Conservation (phyloP, 768 basidiomycete genomes). For the Sporobolomyces pararoseus region DNA sequence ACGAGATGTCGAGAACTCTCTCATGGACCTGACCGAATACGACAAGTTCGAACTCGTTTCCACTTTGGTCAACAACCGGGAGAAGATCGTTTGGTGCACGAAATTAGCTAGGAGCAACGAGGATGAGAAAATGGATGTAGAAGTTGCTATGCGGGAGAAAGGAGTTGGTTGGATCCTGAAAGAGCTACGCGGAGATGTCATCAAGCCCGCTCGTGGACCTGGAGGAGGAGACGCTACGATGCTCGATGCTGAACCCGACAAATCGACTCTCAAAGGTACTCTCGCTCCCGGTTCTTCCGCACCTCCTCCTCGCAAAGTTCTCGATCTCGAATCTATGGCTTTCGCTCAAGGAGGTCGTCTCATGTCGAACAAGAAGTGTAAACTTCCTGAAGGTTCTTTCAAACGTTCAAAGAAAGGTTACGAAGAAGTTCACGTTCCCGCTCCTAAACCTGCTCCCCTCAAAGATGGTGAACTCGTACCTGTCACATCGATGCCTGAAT, state of each 20-base stretch:
- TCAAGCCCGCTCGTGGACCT: neutral
- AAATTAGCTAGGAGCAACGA: constrained; percentile 85
- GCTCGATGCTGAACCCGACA: constrained; percentile 61
- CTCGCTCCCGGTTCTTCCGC: constrained; percentile 80
- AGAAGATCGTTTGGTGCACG: constrained; percentile 96
- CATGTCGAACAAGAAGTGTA: constrained; percentile 99
- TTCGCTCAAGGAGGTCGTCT: constrained; percentile 93
- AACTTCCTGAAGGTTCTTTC: constrained; percentile 94
- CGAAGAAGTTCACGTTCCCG: constrained; percentile 95
- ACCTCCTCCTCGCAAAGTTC: constrained; percentile 69
- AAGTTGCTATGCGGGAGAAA: constrained; percentile 97
- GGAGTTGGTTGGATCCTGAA: constrained; percentile 92
- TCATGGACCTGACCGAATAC: constrained; percentile 96
- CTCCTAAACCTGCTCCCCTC: constrained; percentile 71
- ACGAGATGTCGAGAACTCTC: constrained; percentile 89
- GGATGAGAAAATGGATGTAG: constrained; percentile 83
- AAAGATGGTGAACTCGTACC: constrained; percentile 64
- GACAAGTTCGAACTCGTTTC: constrained; percentile 79
- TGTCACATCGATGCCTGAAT: constrained; percentile 68
- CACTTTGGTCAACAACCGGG: constrained; percentile 88
- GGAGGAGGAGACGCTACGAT: constrained; percentile 58
- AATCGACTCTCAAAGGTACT: constrained; percentile 75
- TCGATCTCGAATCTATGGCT: constrained; percentile 91
- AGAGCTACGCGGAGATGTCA: constrained; percentile 67
- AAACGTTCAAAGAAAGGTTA: constrained; percentile 94